These are phyloP conservation scores for Carallia pectinifolia DNA, from an alignment of 345 rosid genomes.

Conservation along the genomic window DNA sequence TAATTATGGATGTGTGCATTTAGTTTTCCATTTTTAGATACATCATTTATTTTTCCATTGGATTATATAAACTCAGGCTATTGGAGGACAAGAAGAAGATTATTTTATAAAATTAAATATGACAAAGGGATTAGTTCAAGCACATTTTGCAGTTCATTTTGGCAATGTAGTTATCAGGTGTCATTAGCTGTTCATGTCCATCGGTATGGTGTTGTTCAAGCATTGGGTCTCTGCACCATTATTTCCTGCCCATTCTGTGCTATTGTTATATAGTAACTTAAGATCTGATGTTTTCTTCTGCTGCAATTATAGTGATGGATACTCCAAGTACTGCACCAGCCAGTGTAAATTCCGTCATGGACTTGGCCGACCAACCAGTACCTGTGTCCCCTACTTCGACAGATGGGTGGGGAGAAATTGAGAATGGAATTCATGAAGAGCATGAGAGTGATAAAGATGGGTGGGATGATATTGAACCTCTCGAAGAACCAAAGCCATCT, in stretches of 20 bases:
- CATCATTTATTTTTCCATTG: no score
- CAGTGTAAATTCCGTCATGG: slow-evolving; percentile 57
- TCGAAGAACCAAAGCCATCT: slow-evolving; percentile 80
- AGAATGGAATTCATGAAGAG: slow-evolving; percentile 71
- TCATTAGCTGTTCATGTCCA: background rate
- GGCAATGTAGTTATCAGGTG: background rate
- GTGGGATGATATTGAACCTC: slow-evolving; percentile 96
- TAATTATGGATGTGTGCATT: background rate
- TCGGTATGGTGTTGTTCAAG: background rate
- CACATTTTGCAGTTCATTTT: no score
- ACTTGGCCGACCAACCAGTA: slow-evolving; percentile 66
- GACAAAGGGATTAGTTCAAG: no score
- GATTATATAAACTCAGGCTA: background rate
- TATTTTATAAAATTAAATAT: background rate
- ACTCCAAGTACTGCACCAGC: slow-evolving; percentile 50
- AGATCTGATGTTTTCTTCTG: slow-evolving; percentile 22
- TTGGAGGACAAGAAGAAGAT: background rate
- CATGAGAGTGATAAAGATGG: slow-evolving; percentile 86
- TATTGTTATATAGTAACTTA: slow-evolving; percentile 5
- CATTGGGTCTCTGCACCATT: background rate
- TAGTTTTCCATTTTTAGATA: background rate
- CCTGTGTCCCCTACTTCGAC: slow-evolving; percentile 89
- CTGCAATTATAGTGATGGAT: slow-evolving; percentile 44
- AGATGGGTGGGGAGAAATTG: slow-evolving; percentile 98
- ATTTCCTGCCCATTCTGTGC: background rate